Percentiles rank a stretch among this genome's conserved stretches.
phyloP scores from a whole-genome alignment of 805 yeast genomes.

The Saccharomycopsis schoenii region DNA sequence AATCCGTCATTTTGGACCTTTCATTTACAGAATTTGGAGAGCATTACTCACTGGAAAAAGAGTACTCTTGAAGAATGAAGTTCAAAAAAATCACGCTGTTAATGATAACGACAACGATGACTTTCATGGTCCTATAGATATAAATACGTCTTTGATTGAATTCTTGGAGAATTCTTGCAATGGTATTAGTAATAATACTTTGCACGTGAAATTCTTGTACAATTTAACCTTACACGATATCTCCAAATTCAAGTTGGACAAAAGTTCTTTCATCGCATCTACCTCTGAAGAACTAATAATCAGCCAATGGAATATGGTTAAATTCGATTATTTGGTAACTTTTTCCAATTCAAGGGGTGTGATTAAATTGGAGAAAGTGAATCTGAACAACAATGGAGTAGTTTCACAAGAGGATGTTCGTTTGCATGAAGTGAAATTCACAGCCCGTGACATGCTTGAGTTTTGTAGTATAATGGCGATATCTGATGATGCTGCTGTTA shows the following conservation, averaged over 20 bases:
- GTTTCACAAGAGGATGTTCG: not conserved
- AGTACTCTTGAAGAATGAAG: constrained; percentile 8
- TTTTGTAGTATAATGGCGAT: not conserved
- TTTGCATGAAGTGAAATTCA: not conserved
- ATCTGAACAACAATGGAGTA: too few relatives aligned
- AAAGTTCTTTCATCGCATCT: not conserved
- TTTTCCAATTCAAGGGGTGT: not conserved
- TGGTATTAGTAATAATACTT: not conserved
- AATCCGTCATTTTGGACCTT: constrained; percentile 7
- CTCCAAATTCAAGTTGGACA: not conserved
- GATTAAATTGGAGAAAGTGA: not conserved
- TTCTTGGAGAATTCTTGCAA: not conserved
- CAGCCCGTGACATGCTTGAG: not conserved
- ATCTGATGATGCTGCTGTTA: not conserved
- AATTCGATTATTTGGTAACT: not conserved
- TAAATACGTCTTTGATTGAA: constrained; percentile 1
- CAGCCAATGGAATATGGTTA: not conserved
- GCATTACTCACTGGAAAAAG: constrained; percentile 2
- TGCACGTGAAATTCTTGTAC: not conserved
- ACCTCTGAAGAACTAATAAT: not conserved
- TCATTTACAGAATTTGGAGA: constrained; percentile 7
- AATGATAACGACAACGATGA: not conserved
- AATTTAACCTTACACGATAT: not conserved
- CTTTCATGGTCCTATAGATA: not conserved
- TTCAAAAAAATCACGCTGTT: not conserved